Base-by-base conservation (phyloP, 257 asterid species). In the Ligustrum vulgare region DNA sequence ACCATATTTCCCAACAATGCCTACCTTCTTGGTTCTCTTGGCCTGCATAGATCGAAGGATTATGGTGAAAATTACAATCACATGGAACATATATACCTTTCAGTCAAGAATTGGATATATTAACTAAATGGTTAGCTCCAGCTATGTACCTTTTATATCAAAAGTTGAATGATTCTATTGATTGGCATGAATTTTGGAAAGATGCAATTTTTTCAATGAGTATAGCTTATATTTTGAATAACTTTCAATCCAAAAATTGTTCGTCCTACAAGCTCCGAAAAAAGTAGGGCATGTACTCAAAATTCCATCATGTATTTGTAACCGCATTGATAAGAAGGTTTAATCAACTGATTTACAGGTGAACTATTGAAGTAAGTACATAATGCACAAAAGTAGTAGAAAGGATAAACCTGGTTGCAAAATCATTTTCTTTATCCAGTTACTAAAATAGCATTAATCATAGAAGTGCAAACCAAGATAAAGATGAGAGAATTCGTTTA, bases 1-100 rank as follows among this genome's bases (percentile, higher is more conserved):
- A 69, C 58, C 73, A 22, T 69, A 69, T 41, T 69, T 69, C 58
- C 73, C 73, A 36, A 69, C 73, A 36, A 69, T 37, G 33, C 73
- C 73, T 15, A 41, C 73, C 58, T 69, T 69, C 73, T 69, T 69
- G 58, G 58, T 69, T 69, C 58, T 69, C 54, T 69, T 69, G 20
- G 73, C 54, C 56, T 69, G 60, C 70, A 65, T 10, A 15, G 22
- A 65, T 32, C 8, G 15, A 31, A 65, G 41, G 9, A 15, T 32
- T 13, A 32, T 32, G 22, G 4, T 28, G 41, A 65, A 65, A 54
- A 54, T 18, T 28, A 54, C 63, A 16, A 54, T 54, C 28, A 54
- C 6, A 25, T 54, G 6, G 28, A 54, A 54, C 25, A 1, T 51
- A 18, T 6, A 51, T 28, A 28, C 31, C 31, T 28, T 28, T 28